Evolutionary conservation across 306 rosid species (phyloP), one percentile per base, ranked within the genome.

Genomic region (Betula pendula): DNA sequence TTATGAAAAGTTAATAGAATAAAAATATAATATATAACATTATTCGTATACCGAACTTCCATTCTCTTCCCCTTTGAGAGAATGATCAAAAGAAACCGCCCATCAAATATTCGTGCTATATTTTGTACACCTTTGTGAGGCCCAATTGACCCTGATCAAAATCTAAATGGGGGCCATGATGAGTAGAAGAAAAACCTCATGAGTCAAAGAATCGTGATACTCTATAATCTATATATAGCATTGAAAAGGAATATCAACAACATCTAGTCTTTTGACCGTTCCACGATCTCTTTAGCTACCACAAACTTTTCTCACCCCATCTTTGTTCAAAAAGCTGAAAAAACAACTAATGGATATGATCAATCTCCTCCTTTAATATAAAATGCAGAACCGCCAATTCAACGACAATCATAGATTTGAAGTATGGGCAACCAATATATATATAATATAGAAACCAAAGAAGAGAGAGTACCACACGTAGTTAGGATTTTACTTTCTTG

Each of bases 251-350:
- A 51, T 59, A 35, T 71, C n/a, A 63, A 84, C 33, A 40, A 44
- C 67, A 48, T 73, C 70, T n/a, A n/a, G n/a, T 83, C 79, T 85
- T 85, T 92, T 84, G 86, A 92, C 95, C 88, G 81, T 77, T 68
- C 85, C 86, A 76, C 84, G 79, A 27, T 55, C 49, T 73, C 40
- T 45, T 50, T 22, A 3, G 20, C 62, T 50, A 56, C 6, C 6
- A 66, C 44, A 43, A 48, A 38, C 78, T 47, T 68, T 81, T 58
- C 22, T 48, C 19, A 65, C 45, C 31, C 31, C 48, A 10, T 62
- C 17, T 47, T 22, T 25, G 4, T 33, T 44, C 10, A 24, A 60
- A 50, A 49, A 27, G 53, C 53, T 40, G 68, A 15, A 14, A 20
- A 22, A n/a, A n/a, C n/a, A n/a, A 51, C 22, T 3, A 20, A 51